Base-by-base conservation (phyloP, 1,139 yeast genomes). In the Scheffersomyces parashehatae region DNA sequence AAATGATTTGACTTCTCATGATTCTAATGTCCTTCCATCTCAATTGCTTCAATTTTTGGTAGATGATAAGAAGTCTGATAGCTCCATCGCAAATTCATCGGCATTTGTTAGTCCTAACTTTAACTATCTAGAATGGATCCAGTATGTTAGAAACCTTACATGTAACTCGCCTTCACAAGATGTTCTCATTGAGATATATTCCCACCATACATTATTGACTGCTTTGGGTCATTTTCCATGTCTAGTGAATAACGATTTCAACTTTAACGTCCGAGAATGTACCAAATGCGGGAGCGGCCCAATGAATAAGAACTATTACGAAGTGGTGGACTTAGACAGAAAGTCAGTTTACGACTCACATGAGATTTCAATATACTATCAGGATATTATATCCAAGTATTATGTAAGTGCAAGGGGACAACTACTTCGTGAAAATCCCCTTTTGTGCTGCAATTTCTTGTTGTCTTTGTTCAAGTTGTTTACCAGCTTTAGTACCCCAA, bases 181-280 rank as follows among this genome's bases (percentile, higher is more conserved):
- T 10, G 38, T 13, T 34, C 45, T 26, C 36, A 20, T 42, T 36
- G 39, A 57, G 24, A 48, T 48, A 15, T 45, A 48, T 11, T 48
- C 60, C 1, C 36, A 66, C 15, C 62, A 65, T 44, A 58, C 75
- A 0, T 40, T 70, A 4, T 56, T 75, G 3, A 64, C 73, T 4
- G 65, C 80, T 0, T 46, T 79, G 20, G 77, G 82, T 8, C 59
- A 68, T 38, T 67, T 68, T 36, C 68, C 78, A 1, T 79, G 85
- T 49, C 46, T 75, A 16, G 39, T 62, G 0, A 59, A 63, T 15
- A 63, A 61, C 0, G 71, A 68, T 36, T 74, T 53, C 43, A 62
- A 75, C 42, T 49, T 53, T 15, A 43, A 51, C 1, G 44, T 59
- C 0, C 50, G 51, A 5, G 64, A 65, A 28, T 83, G 88, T 52